Conservation (phyloP, 176 grass and related monocot species). For the Juncus effusus region DNA sequence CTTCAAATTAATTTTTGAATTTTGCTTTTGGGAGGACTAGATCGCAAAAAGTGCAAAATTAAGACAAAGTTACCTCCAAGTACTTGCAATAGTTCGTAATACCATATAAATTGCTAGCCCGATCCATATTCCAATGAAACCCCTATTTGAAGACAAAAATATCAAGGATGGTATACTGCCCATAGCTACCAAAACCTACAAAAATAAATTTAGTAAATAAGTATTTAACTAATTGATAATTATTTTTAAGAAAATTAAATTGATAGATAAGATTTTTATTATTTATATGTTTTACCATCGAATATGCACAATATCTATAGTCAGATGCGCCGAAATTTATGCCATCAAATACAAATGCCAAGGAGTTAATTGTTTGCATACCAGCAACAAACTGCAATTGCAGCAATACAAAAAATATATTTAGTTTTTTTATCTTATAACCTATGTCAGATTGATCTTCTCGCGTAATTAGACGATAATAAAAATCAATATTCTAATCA, state of each 20-base stretch:
- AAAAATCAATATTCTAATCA: not conserved
- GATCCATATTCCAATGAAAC: conserved; percentile 85
- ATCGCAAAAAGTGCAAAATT: not conserved
- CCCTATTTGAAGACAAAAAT: conserved; percentile 36
- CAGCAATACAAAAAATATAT: not conserved
- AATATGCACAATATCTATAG: conserved; percentile 80
- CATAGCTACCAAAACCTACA: conserved; percentile 68
- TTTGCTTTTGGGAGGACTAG: no score
- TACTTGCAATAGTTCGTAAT: conserved; percentile 67
- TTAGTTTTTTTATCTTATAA: not conserved
- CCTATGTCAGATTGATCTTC: conserved; percentile 1
- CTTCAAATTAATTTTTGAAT: no score
- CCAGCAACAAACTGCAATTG: conserved; percentile 57
- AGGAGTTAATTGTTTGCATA: conserved; percentile 76
- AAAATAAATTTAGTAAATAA: not conserved
- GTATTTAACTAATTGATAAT: not conserved
- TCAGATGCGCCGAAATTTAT: conserved; percentile 89
- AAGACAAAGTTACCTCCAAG: conserved; percentile 54
- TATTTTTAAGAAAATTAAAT: conserved; percentile 1
- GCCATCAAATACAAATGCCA: conserved; percentile 94
- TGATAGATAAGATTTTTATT: not conserved
- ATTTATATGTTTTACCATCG: conserved; percentile 50
- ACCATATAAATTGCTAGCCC: conserved; percentile 78
- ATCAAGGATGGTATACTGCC: conserved; percentile 58
- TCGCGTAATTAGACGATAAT: not conserved